phyloP scores from a whole-genome alignment of 83 land plant genomes.

The Thuja plicata region DNA sequence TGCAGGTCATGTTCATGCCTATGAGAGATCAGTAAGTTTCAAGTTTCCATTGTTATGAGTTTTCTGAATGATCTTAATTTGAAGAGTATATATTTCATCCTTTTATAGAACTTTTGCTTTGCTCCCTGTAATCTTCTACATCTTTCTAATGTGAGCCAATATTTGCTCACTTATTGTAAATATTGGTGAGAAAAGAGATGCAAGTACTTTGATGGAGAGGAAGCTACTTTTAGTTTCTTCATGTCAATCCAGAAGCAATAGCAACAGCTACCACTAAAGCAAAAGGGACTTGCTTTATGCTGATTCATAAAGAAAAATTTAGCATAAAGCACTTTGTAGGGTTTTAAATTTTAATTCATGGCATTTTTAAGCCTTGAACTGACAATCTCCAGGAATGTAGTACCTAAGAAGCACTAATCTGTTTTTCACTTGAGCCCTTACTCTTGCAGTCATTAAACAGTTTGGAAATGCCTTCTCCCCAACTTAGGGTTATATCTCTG shows the following conservation, averaged over 20 bases:
- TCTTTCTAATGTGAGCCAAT: background rate
- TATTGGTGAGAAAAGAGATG: background rate
- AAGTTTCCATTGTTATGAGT: background rate
- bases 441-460: background rate
- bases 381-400: background rate
- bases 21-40: slow-evolving; percentile 30
- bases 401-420: background rate
- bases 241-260: background rate
- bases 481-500: background rate
- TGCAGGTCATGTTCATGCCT: slow-evolving; percentile 31
- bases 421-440: background rate
- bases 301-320: background rate
- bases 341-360: background rate
- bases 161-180: background rate
- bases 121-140: background rate
- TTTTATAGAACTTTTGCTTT: background rate
- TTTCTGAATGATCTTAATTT: background rate
- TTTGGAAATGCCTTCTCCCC: background rate
- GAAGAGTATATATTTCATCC: background rate
- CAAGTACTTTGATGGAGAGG: background rate
- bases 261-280: background rate
- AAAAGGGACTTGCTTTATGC: background rate
- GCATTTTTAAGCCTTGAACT: background rate
- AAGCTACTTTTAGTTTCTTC: background rate
- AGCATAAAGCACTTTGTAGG: background rate